Conservation (phyloP, 352 stramenopile genomes). For the Pythium rhizo-oryzae region DNA sequence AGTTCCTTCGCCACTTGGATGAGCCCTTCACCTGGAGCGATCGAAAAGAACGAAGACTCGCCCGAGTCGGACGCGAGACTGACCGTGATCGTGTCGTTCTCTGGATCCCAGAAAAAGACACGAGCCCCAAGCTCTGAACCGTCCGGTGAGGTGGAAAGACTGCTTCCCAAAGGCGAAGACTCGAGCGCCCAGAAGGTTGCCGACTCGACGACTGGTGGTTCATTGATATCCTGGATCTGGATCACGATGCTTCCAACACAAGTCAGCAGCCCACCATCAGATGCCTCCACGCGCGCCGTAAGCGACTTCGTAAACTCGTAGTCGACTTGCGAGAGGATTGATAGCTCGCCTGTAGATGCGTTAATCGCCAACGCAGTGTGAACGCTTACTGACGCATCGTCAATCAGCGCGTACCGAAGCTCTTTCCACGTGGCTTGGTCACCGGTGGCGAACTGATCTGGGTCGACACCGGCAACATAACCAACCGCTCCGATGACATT, state of each 20-base stretch:
- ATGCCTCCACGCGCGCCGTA: slow-evolving; percentile 17
- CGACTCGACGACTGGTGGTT: slow-evolving; percentile 39
- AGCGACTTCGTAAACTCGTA: slow-evolving; percentile 23
- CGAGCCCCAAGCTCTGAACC: slow-evolving; percentile 5
- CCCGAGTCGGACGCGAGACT: slow-evolving; percentile 26
- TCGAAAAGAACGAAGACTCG: slow-evolving; percentile 20
- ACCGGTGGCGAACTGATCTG: slow-evolving; percentile 16
- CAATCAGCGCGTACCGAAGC: slow-evolving; percentile 21
- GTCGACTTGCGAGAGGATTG: slow-evolving; percentile 18
- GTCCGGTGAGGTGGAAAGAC: slow-evolving; percentile 13
- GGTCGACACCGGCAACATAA: slow-evolving; percentile 18
- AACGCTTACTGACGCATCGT: background rate
- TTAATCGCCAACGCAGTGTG: slow-evolving; percentile 21
- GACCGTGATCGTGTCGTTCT: slow-evolving; percentile 53
- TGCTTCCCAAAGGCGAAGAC: slow-evolving; percentile 25
- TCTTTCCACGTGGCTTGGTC: slow-evolving; percentile 12
- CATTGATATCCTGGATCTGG: slow-evolving; percentile 38
- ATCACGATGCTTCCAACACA: slow-evolving; percentile 21
- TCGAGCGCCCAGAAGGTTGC: slow-evolving; percentile 48
- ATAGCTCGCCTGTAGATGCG: slow-evolving; percentile 23
- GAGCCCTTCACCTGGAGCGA: slow-evolving; percentile 28
- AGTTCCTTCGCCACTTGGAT: slow-evolving; percentile 15
- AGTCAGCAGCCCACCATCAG: slow-evolving; percentile 26
- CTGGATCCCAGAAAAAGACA: slow-evolving; percentile 55
- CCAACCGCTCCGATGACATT: slow-evolving; percentile 28